These are phyloP conservation scores for Candida michaelii DNA, from an alignment of 805 yeast species.

Conservation along the genomic window DNA sequence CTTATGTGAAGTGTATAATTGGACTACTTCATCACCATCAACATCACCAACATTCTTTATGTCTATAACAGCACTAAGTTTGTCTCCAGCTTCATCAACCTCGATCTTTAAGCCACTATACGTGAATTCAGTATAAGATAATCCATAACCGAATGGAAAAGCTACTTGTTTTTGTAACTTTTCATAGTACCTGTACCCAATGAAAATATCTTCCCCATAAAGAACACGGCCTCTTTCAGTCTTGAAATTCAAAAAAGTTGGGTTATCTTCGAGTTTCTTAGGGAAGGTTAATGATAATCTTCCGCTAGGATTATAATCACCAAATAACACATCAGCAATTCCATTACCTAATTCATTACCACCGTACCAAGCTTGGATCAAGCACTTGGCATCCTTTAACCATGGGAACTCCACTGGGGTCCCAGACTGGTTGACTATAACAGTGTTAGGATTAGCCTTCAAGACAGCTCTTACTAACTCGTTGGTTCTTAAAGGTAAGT, in stretches of 20 bases:
- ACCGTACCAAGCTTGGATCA: conserved; percentile 38
- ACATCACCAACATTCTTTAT: conserved; percentile 25
- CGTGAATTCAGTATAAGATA: conserved; percentile 28
- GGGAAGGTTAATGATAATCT: conserved; percentile 21
- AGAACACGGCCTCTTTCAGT: conserved; percentile 32
- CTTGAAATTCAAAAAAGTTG: conserved; percentile 28
- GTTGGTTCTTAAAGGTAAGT: conserved; percentile 21
- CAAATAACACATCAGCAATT: conserved; percentile 33
- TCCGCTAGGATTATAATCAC: conserved; percentile 33
- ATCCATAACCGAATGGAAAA: conserved; percentile 35
- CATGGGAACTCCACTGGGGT: conserved; percentile 34
- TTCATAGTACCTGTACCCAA: conserved; percentile 33
- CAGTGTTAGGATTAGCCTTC: conserved; percentile 28
- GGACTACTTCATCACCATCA: conserved; percentile 30
- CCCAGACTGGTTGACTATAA: conserved; percentile 34
- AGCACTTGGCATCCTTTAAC: conserved; percentile 22
- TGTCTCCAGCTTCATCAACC: conserved; percentile 17
- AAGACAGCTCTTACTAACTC: conserved; percentile 24
- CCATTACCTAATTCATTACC: conserved; percentile 34
- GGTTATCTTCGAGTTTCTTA: conserved; percentile 23
- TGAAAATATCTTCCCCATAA: conserved; percentile 33
- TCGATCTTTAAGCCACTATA: conserved; percentile 17
- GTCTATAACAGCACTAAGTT: conserved; percentile 17
- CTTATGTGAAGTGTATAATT: conserved; percentile 23
- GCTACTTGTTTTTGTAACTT: conserved; percentile 25